Base-by-base conservation (phyloP, 768 basidiomycete genomes). In the Suillus luteus region DNA sequence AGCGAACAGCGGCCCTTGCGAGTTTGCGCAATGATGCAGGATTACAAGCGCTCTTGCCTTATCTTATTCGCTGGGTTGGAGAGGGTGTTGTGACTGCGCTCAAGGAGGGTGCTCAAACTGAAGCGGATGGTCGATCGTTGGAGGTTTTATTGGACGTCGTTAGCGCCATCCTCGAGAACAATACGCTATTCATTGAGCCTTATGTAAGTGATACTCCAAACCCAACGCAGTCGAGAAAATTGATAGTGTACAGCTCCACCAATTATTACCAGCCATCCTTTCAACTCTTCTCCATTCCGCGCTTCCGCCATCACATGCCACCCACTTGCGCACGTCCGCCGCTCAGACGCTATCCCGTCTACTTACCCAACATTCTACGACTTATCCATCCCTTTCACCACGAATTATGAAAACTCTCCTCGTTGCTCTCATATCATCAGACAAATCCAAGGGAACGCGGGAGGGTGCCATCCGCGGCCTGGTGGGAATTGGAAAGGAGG, bases 401-500 rank as follows among this genome's bases (percentile, higher is more conserved):
- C 90, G 96, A 15, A 90, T 98, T 55, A 93, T 95, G 82, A 97
- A 97, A 74, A 97, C 96, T 0, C 86, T 99, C 3, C 82, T 97
- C 4, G 83, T 95, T 12, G 94, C 95, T 0, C 86, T 99, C 2
- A 83, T 94, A 48, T 85, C 83, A 3, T 78, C 85, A 9, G 87
- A 83, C 12, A 91, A 91, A 73, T 86, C 86, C 64, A 82, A 86
- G 22, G 94, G 93, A 7, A 92, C 93, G 8, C 83, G 95, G 61
- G 92, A 96, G 75, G 95, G 96, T 49, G 93, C 96, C 0, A 87
- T 98, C 41, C 86, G 95, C 2, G 94, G 94, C 19, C 81, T 97
- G 37, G 83, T 92, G 27, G 91, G 90, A 17, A 88, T 96, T 3
- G 93, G 93, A 0, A 89, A 92, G 69, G 92, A 93, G 66, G 93